Conservation (phyloP, 2,329 filamentous ascomycete genomes). For the Ophiobolus disseminans region DNA sequence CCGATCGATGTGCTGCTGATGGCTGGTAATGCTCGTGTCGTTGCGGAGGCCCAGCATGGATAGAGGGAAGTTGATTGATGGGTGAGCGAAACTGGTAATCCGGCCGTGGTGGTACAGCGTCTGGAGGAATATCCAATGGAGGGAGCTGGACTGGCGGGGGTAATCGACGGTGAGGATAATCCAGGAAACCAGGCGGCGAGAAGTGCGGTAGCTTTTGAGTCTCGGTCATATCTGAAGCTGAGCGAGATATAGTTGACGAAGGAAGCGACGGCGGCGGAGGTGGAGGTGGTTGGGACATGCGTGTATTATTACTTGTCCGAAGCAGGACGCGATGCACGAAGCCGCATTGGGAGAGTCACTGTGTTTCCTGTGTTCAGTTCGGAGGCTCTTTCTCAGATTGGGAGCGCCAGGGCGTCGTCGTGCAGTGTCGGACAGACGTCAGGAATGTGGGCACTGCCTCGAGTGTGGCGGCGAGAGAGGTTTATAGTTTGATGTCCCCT, state of each 20-base stretch:
- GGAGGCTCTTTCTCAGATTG: conserved; percentile 44
- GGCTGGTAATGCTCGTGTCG: conserved; percentile 39
- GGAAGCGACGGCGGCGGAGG: conserved; percentile 52
- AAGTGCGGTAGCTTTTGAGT: conserved; percentile 53
- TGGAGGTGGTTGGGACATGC: conserved; percentile 53
- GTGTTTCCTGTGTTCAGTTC: conserved; percentile 46
- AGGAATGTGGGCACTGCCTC: conserved; percentile 49
- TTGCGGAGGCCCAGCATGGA: conserved; percentile 42
- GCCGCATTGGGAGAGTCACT: conserved; percentile 49
- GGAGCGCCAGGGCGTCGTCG: conserved; percentile 47
- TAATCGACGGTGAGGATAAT: conserved; percentile 49
- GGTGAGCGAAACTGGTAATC: conserved; percentile 51
- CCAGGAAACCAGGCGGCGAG: conserved; percentile 49
- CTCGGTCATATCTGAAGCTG: conserved; percentile 53
- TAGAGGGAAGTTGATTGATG: conserved; percentile 47
- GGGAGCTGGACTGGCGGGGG: conserved; percentile 51
- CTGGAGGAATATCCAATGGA: conserved; percentile 48
- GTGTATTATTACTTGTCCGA: conserved; percentile 52
- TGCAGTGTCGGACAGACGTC: conserved; percentile 49
- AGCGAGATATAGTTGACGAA: conserved; percentile 45
- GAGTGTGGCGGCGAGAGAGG: conserved; percentile 49
- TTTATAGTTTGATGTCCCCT: conserved; percentile 44
- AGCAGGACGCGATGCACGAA: conserved; percentile 50
- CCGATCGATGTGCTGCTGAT: conserved; percentile 30
- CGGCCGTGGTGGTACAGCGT: conserved; percentile 46